A percentile compares a stretch with the other conserved stretches of the same genome.
Conservation (phyloP, 306 rosid genomes). For the Citrullus colocynthis region DNA sequence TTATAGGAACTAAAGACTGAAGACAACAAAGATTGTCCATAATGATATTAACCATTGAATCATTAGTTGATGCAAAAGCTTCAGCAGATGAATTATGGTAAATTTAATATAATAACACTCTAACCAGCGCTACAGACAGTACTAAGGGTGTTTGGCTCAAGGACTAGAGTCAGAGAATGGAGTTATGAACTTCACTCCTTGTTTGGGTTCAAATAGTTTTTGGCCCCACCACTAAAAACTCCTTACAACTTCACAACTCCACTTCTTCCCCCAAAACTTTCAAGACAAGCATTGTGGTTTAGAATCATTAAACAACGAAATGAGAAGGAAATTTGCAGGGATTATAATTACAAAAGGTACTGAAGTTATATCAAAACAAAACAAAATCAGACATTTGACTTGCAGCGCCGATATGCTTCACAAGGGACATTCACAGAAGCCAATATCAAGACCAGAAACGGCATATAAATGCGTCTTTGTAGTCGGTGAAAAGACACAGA, state of each 20-base stretch:
- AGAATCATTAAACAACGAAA: background rate
- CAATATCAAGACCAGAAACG: background rate
- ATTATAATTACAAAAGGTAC: background rate
- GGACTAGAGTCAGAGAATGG: too few species aligned
- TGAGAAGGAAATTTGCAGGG: background rate
- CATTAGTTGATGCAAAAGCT: too few species aligned
- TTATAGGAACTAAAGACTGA: background rate
- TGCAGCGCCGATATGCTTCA: background rate
- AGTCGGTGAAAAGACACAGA: background rate
- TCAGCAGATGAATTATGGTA: too few species aligned
- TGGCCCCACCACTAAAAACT: too few species aligned
- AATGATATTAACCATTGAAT: background rate
- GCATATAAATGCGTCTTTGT: background rate
- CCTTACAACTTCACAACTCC: too few species aligned
- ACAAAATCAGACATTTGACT: background rate
- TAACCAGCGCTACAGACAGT: background rate
- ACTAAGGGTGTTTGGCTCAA: background rate
- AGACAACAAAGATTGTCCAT: background rate
- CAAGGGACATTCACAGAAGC: background rate
- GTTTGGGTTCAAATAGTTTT: too few species aligned
- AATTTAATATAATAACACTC: too few species aligned
- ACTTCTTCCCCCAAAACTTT: background rate
- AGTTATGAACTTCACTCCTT: too few species aligned
- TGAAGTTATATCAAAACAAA: background rate
- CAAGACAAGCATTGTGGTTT: background rate